A percentile compares a stretch with the other conserved stretches of the same genome.
Evolutionary conservation across 768 basidiomycete genomes (phyloP).

Genomic region (Termitomyces sp.): DNA sequence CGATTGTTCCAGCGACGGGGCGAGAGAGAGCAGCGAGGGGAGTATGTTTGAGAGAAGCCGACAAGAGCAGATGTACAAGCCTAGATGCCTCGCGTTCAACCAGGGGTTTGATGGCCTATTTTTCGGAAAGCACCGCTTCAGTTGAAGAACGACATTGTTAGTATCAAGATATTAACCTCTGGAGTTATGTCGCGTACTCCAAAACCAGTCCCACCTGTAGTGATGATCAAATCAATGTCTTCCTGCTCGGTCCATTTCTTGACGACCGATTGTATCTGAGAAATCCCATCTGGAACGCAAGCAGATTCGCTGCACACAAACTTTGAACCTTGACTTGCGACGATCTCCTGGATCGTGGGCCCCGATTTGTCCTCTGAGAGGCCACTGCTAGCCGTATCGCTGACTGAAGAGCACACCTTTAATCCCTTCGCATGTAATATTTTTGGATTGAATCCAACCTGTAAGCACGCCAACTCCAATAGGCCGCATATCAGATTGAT

Average conservation of each 20-base stretch:
- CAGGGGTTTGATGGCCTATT: slow-evolving; percentile 55
- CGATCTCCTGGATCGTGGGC: slow-evolving; percentile 49
- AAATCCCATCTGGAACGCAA: slow-evolving; percentile 66
- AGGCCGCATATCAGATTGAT: slow-evolving; percentile 2
- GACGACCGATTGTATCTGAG: slow-evolving; percentile 42
- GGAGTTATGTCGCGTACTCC: slow-evolving; percentile 77
- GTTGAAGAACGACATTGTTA: background rate
- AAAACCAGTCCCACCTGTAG: slow-evolving; percentile 87
- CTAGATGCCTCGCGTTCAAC: slow-evolving; percentile 65
- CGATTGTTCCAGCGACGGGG: slow-evolving; percentile 72
- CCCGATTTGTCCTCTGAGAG: slow-evolving; percentile 57
- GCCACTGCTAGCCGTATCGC: slow-evolving; percentile 59
- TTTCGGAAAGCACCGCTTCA: background rate
- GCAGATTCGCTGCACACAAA: slow-evolving; percentile 28
- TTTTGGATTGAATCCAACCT: slow-evolving; percentile 17
- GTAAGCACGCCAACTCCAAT: slow-evolving; percentile 25
- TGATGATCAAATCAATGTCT: slow-evolving; percentile 68
- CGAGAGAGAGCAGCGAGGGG: slow-evolving; percentile 79
- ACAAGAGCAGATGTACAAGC: slow-evolving; percentile 67
- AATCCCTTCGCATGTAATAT: background rate
- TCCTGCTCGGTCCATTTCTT: slow-evolving; percentile 36
- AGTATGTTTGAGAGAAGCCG: slow-evolving; percentile 65
- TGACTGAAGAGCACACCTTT: slow-evolving; percentile 37
- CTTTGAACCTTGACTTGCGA: slow-evolving; percentile 25
- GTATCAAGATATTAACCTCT: slow-evolving; percentile 44